Evolutionary conservation across 2,329 filamentous ascomycete genomes (phyloP).

Genomic region (Leptographium radiaticola): DNA sequence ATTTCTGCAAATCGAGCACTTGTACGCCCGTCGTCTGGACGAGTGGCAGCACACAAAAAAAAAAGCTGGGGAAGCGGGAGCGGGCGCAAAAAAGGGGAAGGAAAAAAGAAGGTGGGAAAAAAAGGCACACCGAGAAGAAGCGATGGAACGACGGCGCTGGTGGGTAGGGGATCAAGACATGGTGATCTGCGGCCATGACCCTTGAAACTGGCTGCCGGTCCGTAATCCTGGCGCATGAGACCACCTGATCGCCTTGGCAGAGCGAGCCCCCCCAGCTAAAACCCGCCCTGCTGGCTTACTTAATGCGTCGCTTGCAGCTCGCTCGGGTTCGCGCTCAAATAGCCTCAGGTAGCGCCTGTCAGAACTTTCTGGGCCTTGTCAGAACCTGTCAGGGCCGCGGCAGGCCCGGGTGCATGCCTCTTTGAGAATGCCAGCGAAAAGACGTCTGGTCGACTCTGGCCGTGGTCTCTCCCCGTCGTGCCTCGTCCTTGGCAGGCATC

Average conservation of each 20-base stretch:
- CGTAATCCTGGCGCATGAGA: background rate
- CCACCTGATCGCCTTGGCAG: background rate
- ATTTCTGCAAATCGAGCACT: too few species aligned
- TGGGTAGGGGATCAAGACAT: background rate
- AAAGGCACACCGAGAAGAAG: background rate
- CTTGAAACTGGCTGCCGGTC: constrained; percentile 1
- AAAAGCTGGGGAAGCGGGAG: background rate
- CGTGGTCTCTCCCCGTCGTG: too few species aligned
- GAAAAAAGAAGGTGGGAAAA: background rate
- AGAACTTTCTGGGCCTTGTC: too few species aligned
- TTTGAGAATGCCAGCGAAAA: too few species aligned
- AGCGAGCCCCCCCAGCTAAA: background rate
- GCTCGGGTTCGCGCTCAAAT: too few species aligned
- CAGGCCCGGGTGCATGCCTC: background rate
- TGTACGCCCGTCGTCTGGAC: too few species aligned
- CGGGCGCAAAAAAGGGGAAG: background rate
- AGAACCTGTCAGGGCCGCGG: background rate
- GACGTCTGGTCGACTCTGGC: too few species aligned
- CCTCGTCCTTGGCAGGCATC: too few species aligned
- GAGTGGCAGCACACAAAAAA: background rate
- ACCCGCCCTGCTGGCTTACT: background rate
- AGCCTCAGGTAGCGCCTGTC: too few species aligned
- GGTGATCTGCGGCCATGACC: background rate
- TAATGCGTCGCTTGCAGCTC: background rate
- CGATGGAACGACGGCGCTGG: background rate